Evolutionary conservation across 2,329 filamentous ascomycete genomes (phyloP).

Genomic region (Basipetospora sp.): DNA sequence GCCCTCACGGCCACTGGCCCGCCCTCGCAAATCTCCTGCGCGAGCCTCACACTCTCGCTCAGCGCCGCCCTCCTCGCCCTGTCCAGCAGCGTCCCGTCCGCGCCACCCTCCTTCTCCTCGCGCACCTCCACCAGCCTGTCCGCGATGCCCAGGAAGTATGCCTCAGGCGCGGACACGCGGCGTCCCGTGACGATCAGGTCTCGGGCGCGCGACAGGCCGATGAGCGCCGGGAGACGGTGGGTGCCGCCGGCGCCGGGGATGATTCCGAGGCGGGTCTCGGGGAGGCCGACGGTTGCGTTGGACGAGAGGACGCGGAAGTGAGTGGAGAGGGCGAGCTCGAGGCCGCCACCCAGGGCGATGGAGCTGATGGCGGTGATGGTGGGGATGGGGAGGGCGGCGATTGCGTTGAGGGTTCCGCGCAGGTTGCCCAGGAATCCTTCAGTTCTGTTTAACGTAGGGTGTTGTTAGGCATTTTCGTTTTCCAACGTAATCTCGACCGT

Average conservation of each 20-base stretch:
- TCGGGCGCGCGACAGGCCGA: constrained; percentile 68
- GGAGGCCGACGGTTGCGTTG: constrained; percentile 64
- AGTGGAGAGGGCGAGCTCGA: constrained; percentile 82
- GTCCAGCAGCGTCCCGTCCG: constrained; percentile 32
- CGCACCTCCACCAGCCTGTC: constrained; percentile 77
- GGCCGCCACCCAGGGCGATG: constrained; percentile 76
- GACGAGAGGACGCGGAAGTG: constrained; percentile 78
- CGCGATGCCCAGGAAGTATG: constrained; percentile 80
- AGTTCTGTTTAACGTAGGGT: constrained; percentile 50
- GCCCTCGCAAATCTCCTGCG: constrained; percentile 75
- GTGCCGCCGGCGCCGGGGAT: constrained; percentile 91
- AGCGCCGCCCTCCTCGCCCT: constrained; percentile 54
- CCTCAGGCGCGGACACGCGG: constrained; percentile 68
- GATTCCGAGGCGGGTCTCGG: constrained; percentile 85
- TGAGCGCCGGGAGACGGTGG: constrained; percentile 66
- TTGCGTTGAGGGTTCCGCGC: constrained; percentile 56
- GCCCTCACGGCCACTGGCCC: constrained; percentile 71
- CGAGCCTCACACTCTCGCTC: constrained; percentile 62
- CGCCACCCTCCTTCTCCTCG: constrained; percentile 29
- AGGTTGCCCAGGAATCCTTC: constrained; percentile 63
- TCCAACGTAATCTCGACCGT: constrained; percentile 3
- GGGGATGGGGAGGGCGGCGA: constrained; percentile 67
- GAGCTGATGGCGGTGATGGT: constrained; percentile 81
- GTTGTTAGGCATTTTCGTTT: background rate
- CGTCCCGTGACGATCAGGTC: constrained; percentile 84